Base-by-base conservation (phyloP, 2,329 filamentous ascomycete species). In the Plectosphaerella sp. region DNA sequence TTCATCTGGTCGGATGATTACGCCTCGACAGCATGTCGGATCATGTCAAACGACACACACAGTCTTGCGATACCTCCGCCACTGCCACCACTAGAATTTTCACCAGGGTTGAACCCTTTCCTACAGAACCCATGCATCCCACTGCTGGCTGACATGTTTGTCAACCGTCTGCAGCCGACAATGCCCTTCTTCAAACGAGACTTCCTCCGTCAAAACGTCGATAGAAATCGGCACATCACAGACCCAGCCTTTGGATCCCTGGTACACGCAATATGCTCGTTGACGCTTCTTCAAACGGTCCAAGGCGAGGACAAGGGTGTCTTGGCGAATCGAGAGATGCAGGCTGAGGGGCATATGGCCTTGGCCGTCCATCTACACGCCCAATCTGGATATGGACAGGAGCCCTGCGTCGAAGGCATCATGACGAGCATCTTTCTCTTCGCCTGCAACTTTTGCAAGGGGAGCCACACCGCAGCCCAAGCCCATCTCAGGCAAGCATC, bases 351-450 rank as follows among this genome's bases (percentile, higher is more conserved):
- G 11, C 28, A 33, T 7, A 3, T 33, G 28, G 28, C 28, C 28
- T 33, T 33, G 28, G 28, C 28, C 28, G 8, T 33, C 8, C 28
- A 33, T 2, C 28, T 33, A 12, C 28, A 33, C 8, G 8, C 28
- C 28, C 8, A 20, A 0, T n/a, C 37, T 11, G 36, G 33, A 24
- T 42, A 33, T 33, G 35, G 35, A 2, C 36, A 49, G 33, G 36
- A 49, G 2, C 37, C 48, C 1, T 20, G 35, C 3, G 48, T 49
- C 15, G 48, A 49, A 28, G 37, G 18, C n/a, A 39, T 49, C 1
- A 43, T 49, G 37, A 49, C 48, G 4, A 49, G 48, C 35, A 42
- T 49, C 16, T 49, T 49, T 14, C 48, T 49, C 4, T 49, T 49
- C 15, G 48, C 36, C 3, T 49, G 37, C 42, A 36, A 49, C 16